phyloP scores from a whole-genome alignment of 2,329 filamentous ascomycete species.

The Diplocarpon mali region DNA sequence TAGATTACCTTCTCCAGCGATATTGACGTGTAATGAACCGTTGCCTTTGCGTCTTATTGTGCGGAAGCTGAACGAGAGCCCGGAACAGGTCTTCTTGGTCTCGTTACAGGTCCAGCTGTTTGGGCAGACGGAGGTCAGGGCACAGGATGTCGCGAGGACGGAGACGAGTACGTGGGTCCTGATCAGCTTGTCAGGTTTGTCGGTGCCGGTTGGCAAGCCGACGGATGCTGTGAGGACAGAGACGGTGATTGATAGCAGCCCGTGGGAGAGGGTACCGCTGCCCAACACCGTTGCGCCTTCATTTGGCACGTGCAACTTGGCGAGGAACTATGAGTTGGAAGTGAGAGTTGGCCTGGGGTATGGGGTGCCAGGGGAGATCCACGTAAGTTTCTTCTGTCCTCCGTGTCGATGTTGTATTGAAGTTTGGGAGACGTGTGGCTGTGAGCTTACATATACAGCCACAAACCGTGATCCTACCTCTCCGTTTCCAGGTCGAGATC shows the following conservation, averaged over 20 bases:
- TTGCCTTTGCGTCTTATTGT: slow-evolving; percentile 71
- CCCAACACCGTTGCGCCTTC: slow-evolving; percentile 81
- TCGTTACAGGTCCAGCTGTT: slow-evolving; percentile 75
- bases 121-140: slow-evolving; percentile 67
- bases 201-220: slow-evolving; percentile 55
- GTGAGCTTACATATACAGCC: slow-evolving; percentile 32
- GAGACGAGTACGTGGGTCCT: slow-evolving; percentile 71
- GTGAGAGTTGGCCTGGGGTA: slow-evolving; percentile 69
- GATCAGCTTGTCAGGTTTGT: slow-evolving; percentile 58
- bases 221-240: slow-evolving; percentile 51
- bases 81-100: slow-evolving; percentile 62
- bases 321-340: slow-evolving; percentile 73
- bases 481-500: slow-evolving; percentile 69
- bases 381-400: slow-evolving; percentile 14
- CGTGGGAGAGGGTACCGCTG: slow-evolving; percentile 64
- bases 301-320: slow-evolving; percentile 82
- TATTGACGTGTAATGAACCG: slow-evolving; percentile 81
- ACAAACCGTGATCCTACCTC: slow-evolving; percentile 68
- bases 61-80: slow-evolving; percentile 60
- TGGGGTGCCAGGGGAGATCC: slow-evolving; percentile 42
- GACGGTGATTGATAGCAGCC: slow-evolving; percentile 51
- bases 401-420: neutral
- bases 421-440: neutral
- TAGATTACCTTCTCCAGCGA: slow-evolving; percentile 73
- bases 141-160: slow-evolving; percentile 60